phyloP scores from a whole-genome alignment of 2,329 filamentous ascomycete species.

The Xylaria arbuscula region DNA sequence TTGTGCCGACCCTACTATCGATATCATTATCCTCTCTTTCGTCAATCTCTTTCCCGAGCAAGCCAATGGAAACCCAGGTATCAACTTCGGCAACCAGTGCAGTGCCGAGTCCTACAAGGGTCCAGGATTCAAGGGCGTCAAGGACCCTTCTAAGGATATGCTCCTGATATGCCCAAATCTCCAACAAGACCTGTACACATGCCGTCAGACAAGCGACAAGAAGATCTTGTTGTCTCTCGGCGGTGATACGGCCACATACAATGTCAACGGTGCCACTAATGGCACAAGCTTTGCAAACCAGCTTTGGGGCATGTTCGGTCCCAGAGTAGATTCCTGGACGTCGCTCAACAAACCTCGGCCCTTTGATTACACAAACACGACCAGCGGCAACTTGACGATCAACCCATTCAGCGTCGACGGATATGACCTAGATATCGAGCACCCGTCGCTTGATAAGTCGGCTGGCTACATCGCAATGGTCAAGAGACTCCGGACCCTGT shows the following conservation, averaged over 20 bases:
- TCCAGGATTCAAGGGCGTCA: conserved; percentile 50
- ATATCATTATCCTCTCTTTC: conserved; percentile 58
- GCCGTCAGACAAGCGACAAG: conserved; percentile 53
- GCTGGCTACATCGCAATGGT: conserved; percentile 49
- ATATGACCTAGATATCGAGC: conserved; percentile 51
- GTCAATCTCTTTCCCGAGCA: conserved; percentile 56
- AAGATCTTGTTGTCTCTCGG: conserved; percentile 57
- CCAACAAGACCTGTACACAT: conserved; percentile 53
- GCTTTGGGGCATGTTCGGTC: conserved; percentile 57
- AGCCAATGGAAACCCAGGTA: conserved; percentile 55
- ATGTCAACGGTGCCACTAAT: conserved; percentile 52
- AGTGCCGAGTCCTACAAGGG: conserved; percentile 48
- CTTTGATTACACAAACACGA: conserved; percentile 45
- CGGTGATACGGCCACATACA: conserved; percentile 51
- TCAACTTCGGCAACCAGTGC: conserved; percentile 58
- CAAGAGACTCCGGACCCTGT: conserved; percentile 45
- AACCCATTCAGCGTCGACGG: conserved; percentile 47
- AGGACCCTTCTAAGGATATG: conserved; percentile 48
- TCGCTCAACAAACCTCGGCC: conserved; percentile 45
- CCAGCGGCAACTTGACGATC: conserved; percentile 18
- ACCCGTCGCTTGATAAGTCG: conserved; percentile 47
- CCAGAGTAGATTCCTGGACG: conserved; percentile 49
- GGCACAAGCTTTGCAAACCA: conserved; percentile 52
- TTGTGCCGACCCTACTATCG: conserved; percentile 54
- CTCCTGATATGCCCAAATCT: conserved; percentile 53